Evolutionary conservation across 2,329 filamentous ascomycete species (phyloP), one percentile per base, ranked within the genome.

Genomic region (Purpureocillium lavendulum): DNA sequence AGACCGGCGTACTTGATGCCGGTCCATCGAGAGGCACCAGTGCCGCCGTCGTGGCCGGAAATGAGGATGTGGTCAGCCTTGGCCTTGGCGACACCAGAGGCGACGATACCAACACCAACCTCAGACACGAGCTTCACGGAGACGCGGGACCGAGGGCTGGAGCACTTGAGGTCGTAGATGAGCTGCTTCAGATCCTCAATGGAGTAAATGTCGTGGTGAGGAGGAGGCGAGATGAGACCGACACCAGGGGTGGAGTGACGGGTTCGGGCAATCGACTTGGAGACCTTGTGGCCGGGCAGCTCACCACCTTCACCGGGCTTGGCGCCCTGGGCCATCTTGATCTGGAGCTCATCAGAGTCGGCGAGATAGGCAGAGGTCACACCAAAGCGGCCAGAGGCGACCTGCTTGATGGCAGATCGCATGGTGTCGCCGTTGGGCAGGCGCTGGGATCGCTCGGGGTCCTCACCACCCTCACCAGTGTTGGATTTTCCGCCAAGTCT

Each of bases 261-360:
- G 41, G 90, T 97, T 53, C 87, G 84, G 42, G 87, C 90, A 62
- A 97, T 97, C 7, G 87, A 86, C 56, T 86, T 86, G 45, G 89
- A 92, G 21, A 97, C 90, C 69, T 97, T 97, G 73, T 96, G 88
- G 31, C 90, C 90, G 36, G 90, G 90, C 57, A 97, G 78, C 65
- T 97, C 90, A 75, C 90, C 90, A 70, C 90, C 90, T 65, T 97
- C 90, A 65, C 90, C 90, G 41, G 90, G 90, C 76, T 97, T 97
- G 46, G 90, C 90, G 60, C 90, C 90, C 67, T 97, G 90, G 9
- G 90, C 90, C 90, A 97, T 97, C 77, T 97, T 97, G 69, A 97
- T 97, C 64, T 97, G 90, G 34, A 97, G 72, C 67, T 97, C 89
- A 56, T 97, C 90, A 14, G 90, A 87, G 61, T 97, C 90, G 36